Evolutionary conservation across 2,329 filamentous ascomycete species (phyloP), one percentile per base, ranked within the genome.

Genomic region (Monilinia fructicola): DNA sequence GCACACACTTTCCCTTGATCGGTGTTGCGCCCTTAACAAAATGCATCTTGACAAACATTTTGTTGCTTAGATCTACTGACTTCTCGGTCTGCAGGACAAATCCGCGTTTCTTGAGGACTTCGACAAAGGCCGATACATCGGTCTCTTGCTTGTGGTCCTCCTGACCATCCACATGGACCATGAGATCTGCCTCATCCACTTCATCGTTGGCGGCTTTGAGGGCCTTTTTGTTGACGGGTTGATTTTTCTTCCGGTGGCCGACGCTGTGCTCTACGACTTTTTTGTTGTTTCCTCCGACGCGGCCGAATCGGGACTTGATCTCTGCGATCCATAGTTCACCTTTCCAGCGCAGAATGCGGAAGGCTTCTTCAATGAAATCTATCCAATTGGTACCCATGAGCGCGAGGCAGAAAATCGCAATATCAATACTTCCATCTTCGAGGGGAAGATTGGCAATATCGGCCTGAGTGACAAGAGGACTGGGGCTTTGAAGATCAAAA

Each of bases 301-400:
- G 84, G 4, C 87, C 88, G 76, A 99, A 98, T 42, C 95, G 90
- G 71, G 87, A 92, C 81, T 98, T 98, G 79, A 99, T 97, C 80
- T 99, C 95, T 58, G 92, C 91, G 62, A 99, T 86, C 95, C 95
- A 99, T 64, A 97, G 87, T 81, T 99, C 95, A 72, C 95, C 95
- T 76, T 95, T 94, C 85, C 93, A 93, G 75, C 92, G 90, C 69
- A 99, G 84, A 62, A 98, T 84, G 64, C 95, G 89, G 81, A 92
- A 96, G 18, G 94, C 94, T 80, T 99, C 95, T 79, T 98, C 95
- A 74, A 99, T 86, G 77, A 99, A 98, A 73, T 92, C 89, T 64
- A 96, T 85, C 94, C 95, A 99, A 80, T 99, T 99, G 65, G 95
- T 99, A 75, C 95, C 95, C 95, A 99, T 99, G 67, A 99, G 86